Percentiles rank a stretch among this genome's conserved stretches.
phyloP scores from a whole-genome alignment of 495 filamentous ascomycete genomes.

The Amphirosellinia nigrospora region DNA sequence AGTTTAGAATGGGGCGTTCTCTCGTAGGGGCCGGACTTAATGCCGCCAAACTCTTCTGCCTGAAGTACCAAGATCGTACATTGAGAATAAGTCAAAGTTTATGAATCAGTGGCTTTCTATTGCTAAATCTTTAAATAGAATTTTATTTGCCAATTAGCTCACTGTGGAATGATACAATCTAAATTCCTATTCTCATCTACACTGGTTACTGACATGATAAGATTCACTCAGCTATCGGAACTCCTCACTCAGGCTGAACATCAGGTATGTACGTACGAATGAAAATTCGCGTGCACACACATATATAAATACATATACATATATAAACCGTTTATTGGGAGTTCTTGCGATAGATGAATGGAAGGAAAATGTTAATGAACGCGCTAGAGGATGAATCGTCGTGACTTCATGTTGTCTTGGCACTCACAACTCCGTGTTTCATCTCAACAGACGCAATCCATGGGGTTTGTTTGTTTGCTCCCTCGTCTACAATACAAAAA shows the following conservation, averaged over 20 bases:
- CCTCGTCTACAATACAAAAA: background rate
- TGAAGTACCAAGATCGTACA: background rate
- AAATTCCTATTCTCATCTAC: background rate
- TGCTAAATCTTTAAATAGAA: background rate
- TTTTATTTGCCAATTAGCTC: background rate
- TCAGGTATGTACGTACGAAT: background rate
- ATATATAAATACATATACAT: too few relatives aligned
- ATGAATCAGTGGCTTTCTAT: background rate
- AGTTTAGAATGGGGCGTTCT: too few relatives aligned
- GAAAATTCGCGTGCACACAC: too few relatives aligned
- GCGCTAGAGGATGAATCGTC: background rate
- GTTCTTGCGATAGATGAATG: background rate
- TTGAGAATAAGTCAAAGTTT: background rate
- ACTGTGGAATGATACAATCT: background rate
- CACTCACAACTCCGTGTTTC: slow-evolving; percentile 15
- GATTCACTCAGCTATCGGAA: background rate
- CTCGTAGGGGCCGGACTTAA: too few relatives aligned
- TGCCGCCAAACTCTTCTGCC: too few relatives aligned
- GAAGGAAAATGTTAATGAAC: background rate
- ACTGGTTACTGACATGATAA: background rate
- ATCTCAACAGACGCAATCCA: background rate
- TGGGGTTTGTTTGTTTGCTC: background rate
- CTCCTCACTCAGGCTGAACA: background rate
- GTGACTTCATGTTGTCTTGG: background rate
- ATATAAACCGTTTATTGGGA: too few relatives aligned